Conservation (phyloP, 257 asterid species). For the Jasminum sambac region DNA sequence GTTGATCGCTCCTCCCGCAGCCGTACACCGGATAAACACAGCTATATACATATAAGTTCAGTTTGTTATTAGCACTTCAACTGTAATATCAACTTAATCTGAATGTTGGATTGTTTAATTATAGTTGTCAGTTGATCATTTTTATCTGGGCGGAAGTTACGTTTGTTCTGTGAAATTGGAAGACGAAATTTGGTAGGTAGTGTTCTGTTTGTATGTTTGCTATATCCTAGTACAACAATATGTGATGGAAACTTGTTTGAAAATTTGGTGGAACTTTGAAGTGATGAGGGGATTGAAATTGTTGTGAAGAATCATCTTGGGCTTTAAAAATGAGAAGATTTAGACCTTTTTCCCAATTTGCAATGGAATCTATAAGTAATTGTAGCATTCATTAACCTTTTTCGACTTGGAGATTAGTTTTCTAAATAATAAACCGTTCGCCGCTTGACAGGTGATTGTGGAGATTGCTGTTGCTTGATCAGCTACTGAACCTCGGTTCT, state of each 20-base stretch:
- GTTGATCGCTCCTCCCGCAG: conserved; percentile 1
- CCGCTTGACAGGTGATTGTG: conserved; percentile 26
- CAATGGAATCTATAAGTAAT: background rate
- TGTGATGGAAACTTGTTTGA: conserved; percentile 19
- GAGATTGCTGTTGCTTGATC: conserved; percentile 28
- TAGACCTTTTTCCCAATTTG: conserved; percentile 9
- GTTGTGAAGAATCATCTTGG: conserved; percentile 10
- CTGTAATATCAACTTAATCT: background rate
- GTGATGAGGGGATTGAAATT: background rate
- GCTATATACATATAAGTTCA: background rate
- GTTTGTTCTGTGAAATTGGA: conserved; percentile 23
- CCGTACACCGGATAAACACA: background rate
- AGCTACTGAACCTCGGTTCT: conserved; percentile 15
- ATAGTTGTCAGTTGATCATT: conserved; percentile 8
- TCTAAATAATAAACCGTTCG: background rate
- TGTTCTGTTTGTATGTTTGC: conserved; percentile 27
- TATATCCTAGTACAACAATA: conserved; percentile 14
- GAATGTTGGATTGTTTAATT: conserved; percentile 20
- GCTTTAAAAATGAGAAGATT: background rate
- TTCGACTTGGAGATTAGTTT: conserved; percentile 23
- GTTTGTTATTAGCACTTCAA: conserved; percentile 16
- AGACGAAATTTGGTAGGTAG: conserved; percentile 8
- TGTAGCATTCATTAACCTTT: conserved; percentile 13
- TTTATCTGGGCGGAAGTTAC: conserved; percentile 13
- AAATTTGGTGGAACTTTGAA: conserved; percentile 11